phyloP scores from a whole-genome alignment of 768 basidiomycete genomes.

The Ramaria sp. region DNA sequence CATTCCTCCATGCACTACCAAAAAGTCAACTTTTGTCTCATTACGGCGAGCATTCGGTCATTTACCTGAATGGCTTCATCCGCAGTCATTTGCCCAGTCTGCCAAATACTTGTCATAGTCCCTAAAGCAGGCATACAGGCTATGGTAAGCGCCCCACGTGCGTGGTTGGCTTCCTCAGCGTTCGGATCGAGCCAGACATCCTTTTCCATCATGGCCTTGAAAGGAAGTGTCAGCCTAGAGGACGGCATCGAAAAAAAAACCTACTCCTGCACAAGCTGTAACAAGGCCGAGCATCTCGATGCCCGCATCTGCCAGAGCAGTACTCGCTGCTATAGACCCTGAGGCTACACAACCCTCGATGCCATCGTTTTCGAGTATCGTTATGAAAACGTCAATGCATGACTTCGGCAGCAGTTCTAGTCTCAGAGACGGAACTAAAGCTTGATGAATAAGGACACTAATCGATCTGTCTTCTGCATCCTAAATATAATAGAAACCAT shows the following conservation, averaged over 20 bases:
- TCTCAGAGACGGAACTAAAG: conserved; percentile 72
- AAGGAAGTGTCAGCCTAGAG: neutral
- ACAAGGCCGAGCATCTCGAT: conserved; percentile 88
- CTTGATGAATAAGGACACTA: conserved; percentile 75
- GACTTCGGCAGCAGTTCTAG: conserved; percentile 92
- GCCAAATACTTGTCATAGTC: conserved; percentile 77
- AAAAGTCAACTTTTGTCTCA: neutral
- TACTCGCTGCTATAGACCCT: conserved; percentile 77
- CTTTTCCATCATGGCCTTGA: conserved; percentile 43
- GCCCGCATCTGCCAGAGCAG: conserved; percentile 87
- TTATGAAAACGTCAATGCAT: conserved; percentile 83
- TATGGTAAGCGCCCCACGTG: conserved; percentile 61
- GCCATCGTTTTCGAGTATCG: conserved; percentile 85
- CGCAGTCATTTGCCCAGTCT: conserved; percentile 56
- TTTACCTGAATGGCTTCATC: conserved; percentile 47
- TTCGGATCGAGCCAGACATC: conserved; percentile 77
- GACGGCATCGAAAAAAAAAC: conserved; percentile 17
- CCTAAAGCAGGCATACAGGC: conserved; percentile 84
- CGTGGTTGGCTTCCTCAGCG: conserved; percentile 45
- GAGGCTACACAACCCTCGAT: conserved; percentile 83
- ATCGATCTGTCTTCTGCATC: conserved; percentile 90
- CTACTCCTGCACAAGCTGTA: conserved; percentile 68
- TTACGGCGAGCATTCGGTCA: conserved; percentile 4
- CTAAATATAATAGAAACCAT: conserved; percentile 29
- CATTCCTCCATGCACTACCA: conserved; percentile 59